phyloP scores from a whole-genome alignment of 148 eudicot species.

The Agrostemma githago region DNA sequence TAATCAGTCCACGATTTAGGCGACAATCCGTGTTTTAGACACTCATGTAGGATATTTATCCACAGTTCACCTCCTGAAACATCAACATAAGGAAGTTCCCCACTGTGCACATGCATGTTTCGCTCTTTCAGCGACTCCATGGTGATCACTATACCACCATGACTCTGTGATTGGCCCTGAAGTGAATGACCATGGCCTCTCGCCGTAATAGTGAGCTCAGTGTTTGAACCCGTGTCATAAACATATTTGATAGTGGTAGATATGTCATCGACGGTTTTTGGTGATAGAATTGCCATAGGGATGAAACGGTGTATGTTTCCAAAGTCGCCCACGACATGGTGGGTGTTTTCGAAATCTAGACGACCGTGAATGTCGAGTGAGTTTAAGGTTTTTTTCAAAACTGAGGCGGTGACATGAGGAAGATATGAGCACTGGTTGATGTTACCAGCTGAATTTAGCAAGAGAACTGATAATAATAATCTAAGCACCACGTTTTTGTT shows the following conservation, averaged over 20 bases:
- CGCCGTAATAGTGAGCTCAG: slow-evolving; percentile 65
- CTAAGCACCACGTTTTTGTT: slow-evolving; percentile 27
- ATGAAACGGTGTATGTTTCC: slow-evolving; percentile 43
- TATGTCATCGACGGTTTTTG: slow-evolving; percentile 56
- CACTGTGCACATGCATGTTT: slow-evolving; percentile 34
- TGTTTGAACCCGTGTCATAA: slow-evolving; percentile 48
- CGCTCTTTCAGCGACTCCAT: slow-evolving; percentile 45
- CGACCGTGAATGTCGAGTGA: slow-evolving; percentile 43
- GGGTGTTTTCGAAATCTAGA: slow-evolving; percentile 38
- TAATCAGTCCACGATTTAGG: slow-evolving; percentile 97
- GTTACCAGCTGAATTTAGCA: slow-evolving; percentile 39
- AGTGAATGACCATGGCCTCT: slow-evolving; percentile 83
- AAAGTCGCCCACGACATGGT: slow-evolving; percentile 56
- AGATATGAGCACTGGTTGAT: slow-evolving; percentile 48
- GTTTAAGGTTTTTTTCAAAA: slow-evolving; percentile 24
- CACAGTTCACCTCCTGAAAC: slow-evolving; percentile 78
- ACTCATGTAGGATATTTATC: slow-evolving; percentile 60
- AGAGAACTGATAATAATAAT: slow-evolving; percentile 32
- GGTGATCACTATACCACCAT: slow-evolving; percentile 57
- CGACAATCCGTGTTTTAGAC: slow-evolving; percentile 57
- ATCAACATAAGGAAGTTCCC: slow-evolving; percentile 43
- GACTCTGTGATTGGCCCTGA: slow-evolving; percentile 70
- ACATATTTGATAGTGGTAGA: slow-evolving; percentile 44
- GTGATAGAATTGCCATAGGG: slow-evolving; percentile 65
- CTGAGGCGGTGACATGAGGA: slow-evolving; percentile 36